phyloP scores from a whole-genome alignment of 192 early-diverging fungal species.

The Linnemannia schmuckeri region DNA sequence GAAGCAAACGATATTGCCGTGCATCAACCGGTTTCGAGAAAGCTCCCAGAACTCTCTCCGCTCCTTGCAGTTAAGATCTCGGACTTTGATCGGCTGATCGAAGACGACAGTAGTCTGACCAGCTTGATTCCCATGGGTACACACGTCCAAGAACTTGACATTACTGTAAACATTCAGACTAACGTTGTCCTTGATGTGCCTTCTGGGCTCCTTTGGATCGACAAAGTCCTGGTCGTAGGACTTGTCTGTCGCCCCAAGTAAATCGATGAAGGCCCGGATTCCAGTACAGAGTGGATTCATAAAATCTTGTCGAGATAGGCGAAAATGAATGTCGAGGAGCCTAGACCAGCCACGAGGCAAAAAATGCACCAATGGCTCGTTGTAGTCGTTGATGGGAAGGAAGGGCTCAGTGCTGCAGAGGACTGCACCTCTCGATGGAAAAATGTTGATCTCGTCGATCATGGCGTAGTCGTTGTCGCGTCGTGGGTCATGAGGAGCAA shows the following conservation, averaged over 20 bases:
- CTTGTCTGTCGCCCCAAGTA: background rate
- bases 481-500: background rate
- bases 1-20: background rate
- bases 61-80: background rate
- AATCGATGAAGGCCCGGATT: constrained; percentile 13
- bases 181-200: constrained; percentile 7
- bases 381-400: constrained; percentile 56
- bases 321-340: constrained; percentile 64
- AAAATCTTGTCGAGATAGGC: constrained; percentile 62
- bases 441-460: constrained; percentile 51
- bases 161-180: constrained; percentile 12
- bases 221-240: background rate
- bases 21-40: background rate
- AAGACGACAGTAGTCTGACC: constrained; percentile 13
- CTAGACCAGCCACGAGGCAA: constrained; percentile 46
- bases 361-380: constrained; percentile 33
- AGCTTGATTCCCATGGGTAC: background rate
- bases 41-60: background rate
- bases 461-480: constrained; percentile 62
- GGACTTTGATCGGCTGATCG: background rate
- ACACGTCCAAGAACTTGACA: constrained; percentile 4
- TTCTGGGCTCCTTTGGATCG: background rate
- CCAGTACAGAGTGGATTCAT: constrained; percentile 48
- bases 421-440: constrained; percentile 63
- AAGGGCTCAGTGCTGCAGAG: constrained; percentile 28